Evolutionary conservation across 2,329 filamentous ascomycete genomes (phyloP).

Genomic region (Trichoderma lentiforme): DNA sequence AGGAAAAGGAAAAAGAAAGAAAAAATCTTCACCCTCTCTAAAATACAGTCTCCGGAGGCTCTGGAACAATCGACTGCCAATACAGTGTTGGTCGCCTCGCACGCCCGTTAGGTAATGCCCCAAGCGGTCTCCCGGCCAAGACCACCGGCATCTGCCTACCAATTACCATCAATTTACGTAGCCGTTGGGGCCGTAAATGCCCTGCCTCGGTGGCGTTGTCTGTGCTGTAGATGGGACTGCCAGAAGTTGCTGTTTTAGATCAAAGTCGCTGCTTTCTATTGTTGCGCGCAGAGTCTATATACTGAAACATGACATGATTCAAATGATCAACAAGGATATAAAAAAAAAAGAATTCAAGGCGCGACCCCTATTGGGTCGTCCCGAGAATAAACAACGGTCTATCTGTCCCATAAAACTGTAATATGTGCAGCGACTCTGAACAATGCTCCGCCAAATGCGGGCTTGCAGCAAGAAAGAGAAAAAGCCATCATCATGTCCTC

Average conservation of each 20-base stretch:
- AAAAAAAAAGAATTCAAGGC: background rate
- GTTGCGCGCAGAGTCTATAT: background rate
- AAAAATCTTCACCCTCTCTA: background rate
- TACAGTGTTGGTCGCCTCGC: background rate
- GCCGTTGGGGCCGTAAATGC: background rate
- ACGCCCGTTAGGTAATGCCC: background rate
- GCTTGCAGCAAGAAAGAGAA: background rate
- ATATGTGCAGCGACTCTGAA: slow-evolving; percentile 16
- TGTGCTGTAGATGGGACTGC: background rate
- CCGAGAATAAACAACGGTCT: slow-evolving; percentile 9
- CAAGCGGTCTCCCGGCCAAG: background rate
- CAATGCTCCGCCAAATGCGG: background rate
- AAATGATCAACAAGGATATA: background rate
- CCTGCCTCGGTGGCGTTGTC: background rate
- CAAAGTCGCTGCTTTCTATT: background rate
- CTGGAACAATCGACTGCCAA: background rate
- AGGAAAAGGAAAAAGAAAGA: background rate
- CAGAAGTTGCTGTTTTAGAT: background rate
- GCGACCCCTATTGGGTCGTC: background rate
- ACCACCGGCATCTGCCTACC: background rate
- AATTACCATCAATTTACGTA: background rate
- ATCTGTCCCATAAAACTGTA: slow-evolving; percentile 9
- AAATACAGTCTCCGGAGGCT: background rate
- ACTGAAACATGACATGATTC: background rate
- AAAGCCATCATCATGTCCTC: slow-evolving; percentile 14